A percentile compares a stretch with the other conserved stretches of the same genome.
Evolutionary conservation across 192 early-diverging fungal genomes (phyloP).

Genomic region (Funneliformis geosporum): DNA sequence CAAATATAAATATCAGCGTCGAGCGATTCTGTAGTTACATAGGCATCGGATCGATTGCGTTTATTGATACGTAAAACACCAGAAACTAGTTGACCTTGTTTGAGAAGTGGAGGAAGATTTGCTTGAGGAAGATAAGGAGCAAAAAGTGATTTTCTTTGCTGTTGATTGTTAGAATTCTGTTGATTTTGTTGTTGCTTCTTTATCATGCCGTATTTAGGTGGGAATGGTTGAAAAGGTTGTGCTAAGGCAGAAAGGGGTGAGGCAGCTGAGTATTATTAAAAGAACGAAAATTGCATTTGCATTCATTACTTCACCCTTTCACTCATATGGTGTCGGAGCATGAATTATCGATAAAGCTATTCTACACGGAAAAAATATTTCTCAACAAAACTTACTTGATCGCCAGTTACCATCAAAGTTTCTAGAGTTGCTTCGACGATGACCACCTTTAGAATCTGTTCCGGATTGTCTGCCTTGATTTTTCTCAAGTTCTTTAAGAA

Average conservation of each 20-base stretch:
- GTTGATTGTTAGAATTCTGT: conserved; percentile 39
- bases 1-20: conserved; percentile 79
- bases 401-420: conserved; percentile 48
- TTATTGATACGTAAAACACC: conserved; percentile 87
- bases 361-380: not conserved
- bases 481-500: conserved; percentile 31
- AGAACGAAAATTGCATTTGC: not conserved
- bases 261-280: conserved; percentile 23
- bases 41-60: conserved; percentile 81
- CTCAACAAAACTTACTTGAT: conserved; percentile 25
- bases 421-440: conserved; percentile 41
- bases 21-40: conserved; percentile 76
- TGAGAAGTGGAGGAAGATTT: conserved; percentile 52
- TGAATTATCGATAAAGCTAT: not conserved
- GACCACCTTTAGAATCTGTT: conserved; percentile 26
- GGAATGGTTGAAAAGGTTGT: conserved; percentile 22
- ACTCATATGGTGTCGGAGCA: not conserved
- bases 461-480: conserved; percentile 1
- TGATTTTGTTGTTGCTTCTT: conserved; percentile 30
- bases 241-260: conserved; percentile 21
- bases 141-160: conserved; percentile 56
- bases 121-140: conserved; percentile 59
- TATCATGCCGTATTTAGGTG: conserved; percentile 9
- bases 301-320: conserved; percentile 10
- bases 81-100: conserved; percentile 57